Evolutionary conservation across 768 basidiomycete genomes (phyloP).

Genomic region (Panellus pusillus): DNA sequence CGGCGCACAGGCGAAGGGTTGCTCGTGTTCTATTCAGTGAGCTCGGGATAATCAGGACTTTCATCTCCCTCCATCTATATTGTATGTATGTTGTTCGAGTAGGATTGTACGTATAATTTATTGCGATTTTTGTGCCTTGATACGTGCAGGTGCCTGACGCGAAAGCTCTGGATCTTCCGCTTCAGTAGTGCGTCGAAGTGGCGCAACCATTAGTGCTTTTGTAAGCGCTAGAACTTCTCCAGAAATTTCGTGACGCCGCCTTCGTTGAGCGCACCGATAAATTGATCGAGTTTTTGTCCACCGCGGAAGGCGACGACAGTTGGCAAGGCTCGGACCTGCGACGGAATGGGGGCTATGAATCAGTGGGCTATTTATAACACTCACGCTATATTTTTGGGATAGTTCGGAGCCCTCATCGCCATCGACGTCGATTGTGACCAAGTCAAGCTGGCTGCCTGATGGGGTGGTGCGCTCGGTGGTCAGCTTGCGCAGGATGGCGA

Average conservation of each 20-base stretch:
- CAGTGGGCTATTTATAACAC: slow-evolving; percentile 6
- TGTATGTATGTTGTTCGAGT: no score
- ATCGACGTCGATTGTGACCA: slow-evolving; percentile 69
- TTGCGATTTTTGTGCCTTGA: no score
- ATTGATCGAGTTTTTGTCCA: slow-evolving; percentile 57
- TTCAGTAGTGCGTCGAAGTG: not conserved
- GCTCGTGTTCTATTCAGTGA: slow-evolving; percentile 61
- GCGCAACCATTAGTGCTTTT: not conserved
- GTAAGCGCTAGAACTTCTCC: slow-evolving; percentile 32
- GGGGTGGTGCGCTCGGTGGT: slow-evolving; percentile 50
- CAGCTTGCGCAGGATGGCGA: slow-evolving; percentile 65
- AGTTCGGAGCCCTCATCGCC: slow-evolving; percentile 53
- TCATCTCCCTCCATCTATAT: not conserved
- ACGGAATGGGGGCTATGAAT: not conserved
- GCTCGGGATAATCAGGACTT: no score
- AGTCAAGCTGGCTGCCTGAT: slow-evolving; percentile 59
- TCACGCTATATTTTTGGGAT: slow-evolving; percentile 52
- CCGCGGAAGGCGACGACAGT: slow-evolving; percentile 78
- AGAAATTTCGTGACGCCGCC: slow-evolving; percentile 46
- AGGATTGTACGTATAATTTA: no score
- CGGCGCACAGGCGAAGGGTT: slow-evolving; percentile 61
- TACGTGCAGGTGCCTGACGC: no score
- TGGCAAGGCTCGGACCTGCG: slow-evolving; percentile 73
- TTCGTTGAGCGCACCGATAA: slow-evolving; percentile 60
- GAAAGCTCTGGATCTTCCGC: no score